Percentiles rank a stretch among this genome's conserved stretches.
Evolutionary conservation across 164 flowering plant genomes (phyloP).

Genomic region (Annona squamosa): DNA sequence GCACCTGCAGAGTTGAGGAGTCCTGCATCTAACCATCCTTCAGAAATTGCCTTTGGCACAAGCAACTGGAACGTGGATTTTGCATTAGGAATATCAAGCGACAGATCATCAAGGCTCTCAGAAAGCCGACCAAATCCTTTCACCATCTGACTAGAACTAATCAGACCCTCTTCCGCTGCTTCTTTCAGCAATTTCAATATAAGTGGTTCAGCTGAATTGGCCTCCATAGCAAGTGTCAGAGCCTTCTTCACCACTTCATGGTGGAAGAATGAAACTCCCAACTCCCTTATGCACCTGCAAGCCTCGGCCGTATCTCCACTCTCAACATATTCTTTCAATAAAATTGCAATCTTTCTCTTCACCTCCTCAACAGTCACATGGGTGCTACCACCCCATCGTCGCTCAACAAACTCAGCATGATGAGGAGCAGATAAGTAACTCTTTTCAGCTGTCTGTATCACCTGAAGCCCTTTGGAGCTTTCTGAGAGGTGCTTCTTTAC

Average conservation of each 20-base stretch:
- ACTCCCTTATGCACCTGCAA: slow-evolving; percentile 81
- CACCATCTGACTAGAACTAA: slow-evolving; percentile 89
- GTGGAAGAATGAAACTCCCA: slow-evolving; percentile 85
- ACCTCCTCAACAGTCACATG: slow-evolving; percentile 88
- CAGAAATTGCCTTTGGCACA: slow-evolving; percentile 65
- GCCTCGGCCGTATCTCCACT: slow-evolving; percentile 87
- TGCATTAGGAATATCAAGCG: slow-evolving; percentile 95
- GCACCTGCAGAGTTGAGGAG: slow-evolving; percentile 36
- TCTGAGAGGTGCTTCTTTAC: slow-evolving; percentile 63
- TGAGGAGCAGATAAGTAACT: slow-evolving; percentile 98
- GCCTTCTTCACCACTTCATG: slow-evolving; percentile 97
- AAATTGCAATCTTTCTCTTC: slow-evolving; percentile 73
- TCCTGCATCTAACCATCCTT: slow-evolving; percentile 88
- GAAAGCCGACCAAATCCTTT: slow-evolving; percentile 81
- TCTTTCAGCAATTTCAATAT: slow-evolving; percentile 66
- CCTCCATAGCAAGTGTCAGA: slow-evolving; percentile 82
- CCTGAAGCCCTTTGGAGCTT: slow-evolving; percentile 71
- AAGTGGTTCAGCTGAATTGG: slow-evolving; percentile 54
- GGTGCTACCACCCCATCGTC: slow-evolving; percentile 94
- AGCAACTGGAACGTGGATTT: slow-evolving; percentile 49
- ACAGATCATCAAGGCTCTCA: slow-evolving; percentile 92
- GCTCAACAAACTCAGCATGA: slow-evolving; percentile 96
- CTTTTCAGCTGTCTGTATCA: slow-evolving; percentile 79
- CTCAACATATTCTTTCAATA: slow-evolving; percentile 82
- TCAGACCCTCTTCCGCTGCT: slow-evolving; percentile 86